Conservation (phyloP, 225 moss, liverwort and hornwort species). For the Pseudisothecium myosuroides region DNA sequence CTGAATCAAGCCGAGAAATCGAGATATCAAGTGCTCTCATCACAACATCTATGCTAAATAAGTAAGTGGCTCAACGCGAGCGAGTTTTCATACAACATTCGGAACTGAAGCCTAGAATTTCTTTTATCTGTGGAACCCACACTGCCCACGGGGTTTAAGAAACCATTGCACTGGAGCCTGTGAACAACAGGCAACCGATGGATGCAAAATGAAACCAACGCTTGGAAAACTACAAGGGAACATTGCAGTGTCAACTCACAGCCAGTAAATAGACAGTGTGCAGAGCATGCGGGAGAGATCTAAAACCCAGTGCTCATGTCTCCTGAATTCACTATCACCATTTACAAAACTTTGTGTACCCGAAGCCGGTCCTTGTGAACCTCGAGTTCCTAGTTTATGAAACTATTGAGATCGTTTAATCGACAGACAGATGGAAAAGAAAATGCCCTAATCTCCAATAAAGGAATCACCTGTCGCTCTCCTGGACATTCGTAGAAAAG, state of each 20-base stretch:
- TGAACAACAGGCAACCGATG: background rate
- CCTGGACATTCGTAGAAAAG: background rate
- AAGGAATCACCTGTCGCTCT: conserved; percentile 6
- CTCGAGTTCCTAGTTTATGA: background rate
- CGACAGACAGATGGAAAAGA: background rate
- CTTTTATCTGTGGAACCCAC: background rate
- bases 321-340: background rate
- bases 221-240: background rate
- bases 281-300: background rate
- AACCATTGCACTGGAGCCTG: background rate
- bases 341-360: background rate
- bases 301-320: background rate
- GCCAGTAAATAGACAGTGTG: background rate
- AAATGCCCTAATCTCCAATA: background rate
- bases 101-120: background rate
- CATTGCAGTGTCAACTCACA: background rate
- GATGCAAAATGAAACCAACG: background rate
- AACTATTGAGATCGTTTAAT: background rate
- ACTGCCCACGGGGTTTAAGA: background rate
- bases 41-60: background rate
- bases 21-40: background rate
- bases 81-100: background rate
- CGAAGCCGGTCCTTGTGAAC: background rate
- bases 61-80: background rate
- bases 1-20: background rate